Percentiles rank a stretch among this genome's conserved stretches.
These are phyloP conservation scores for Alternaria gaisen DNA, from an alignment of 2,329 filamentous ascomycete genomes.

Conservation along the genomic window DNA sequence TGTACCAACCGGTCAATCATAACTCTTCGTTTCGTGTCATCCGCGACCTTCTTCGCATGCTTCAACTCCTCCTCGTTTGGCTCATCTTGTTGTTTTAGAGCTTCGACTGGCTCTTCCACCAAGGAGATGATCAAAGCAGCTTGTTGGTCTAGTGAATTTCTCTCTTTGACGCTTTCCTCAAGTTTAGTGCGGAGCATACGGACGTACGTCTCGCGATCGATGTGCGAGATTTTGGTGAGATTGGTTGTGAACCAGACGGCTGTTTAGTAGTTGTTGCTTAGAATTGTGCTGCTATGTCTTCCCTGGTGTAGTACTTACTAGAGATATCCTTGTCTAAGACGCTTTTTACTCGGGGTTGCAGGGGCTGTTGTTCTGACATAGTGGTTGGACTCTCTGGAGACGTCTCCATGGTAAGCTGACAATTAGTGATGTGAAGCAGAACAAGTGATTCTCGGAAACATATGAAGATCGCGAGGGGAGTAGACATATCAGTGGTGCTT, in stretches of 20 bases:
- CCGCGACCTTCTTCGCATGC: rapidly evolving
- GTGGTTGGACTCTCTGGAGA: not conserved
- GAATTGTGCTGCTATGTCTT: not conserved
- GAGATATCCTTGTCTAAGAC: not conserved
- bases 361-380: not conserved
- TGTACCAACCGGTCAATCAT: not conserved
- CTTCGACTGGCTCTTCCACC: too few species aligned
- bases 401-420: too few species aligned
- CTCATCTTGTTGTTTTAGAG: too few species aligned
- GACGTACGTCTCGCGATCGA: not conserved
- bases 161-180: not conserved
- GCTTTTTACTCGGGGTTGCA: not conserved
- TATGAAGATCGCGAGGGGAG: too few species aligned
- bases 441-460: too few species aligned
- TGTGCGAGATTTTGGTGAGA: not conserved
- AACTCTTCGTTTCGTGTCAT: not conserved
- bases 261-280: not conserved
- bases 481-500: too few species aligned
- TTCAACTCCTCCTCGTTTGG: not conserved
- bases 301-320: not conserved
- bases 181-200: not conserved
- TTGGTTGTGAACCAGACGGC: not conserved
- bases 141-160: not conserved
- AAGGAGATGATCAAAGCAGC: not conserved
- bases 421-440: too few species aligned